Conservation (phyloP, 106 monocot genomes). For the Dactylorhiza incarnata region DNA sequence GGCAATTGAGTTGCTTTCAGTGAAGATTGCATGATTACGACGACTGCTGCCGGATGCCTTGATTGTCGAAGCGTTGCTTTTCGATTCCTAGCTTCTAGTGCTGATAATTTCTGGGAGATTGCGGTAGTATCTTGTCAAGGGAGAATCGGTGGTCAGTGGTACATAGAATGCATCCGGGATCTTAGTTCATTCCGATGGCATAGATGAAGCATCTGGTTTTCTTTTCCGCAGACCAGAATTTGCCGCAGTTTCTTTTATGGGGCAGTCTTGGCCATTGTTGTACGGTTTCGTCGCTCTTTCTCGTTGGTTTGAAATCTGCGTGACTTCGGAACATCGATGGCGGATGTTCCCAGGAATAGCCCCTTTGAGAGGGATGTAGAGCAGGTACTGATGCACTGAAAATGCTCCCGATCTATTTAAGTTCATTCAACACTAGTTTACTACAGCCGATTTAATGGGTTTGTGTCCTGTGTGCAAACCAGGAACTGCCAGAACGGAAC, state of each 20-base stretch:
- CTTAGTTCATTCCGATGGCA: neutral
- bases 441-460: too few species aligned
- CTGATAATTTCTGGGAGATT: neutral
- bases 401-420: neutral
- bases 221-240: neutral
- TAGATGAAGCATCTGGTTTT: conserved; percentile 1
- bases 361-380: conserved; percentile 33
- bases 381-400: conserved; percentile 11
- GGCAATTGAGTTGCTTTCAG: neutral
- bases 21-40: neutral
- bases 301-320: neutral
- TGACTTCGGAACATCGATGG: conserved; percentile 16
- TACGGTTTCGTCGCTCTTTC: neutral
- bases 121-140: too few species aligned
- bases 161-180: neutral
- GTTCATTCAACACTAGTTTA: neutral
- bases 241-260: conserved; percentile 7
- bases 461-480: too few species aligned
- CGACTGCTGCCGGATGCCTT: neutral
- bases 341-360: conserved; percentile 19
- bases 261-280: neutral
- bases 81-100: neutral
- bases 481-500: too few species aligned
- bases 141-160: neutral
- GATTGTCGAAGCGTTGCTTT: neutral